Evolutionary conservation across 2,329 filamentous ascomycete species (phyloP).

Genomic region (Bretziella fagacearum): DNA sequence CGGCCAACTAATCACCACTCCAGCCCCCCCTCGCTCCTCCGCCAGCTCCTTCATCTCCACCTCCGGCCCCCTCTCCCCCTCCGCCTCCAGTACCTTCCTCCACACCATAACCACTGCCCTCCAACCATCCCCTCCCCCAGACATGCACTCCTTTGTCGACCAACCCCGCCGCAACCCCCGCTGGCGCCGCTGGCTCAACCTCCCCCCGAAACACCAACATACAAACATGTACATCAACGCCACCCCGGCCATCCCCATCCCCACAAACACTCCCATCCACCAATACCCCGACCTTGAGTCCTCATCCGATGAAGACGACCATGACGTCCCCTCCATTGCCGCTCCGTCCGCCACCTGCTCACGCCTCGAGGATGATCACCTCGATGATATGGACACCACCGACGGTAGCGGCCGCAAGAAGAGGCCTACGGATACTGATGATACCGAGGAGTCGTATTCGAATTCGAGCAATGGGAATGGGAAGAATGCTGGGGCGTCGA

Average conservation of each 20-base stretch:
- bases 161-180: slow-evolving; percentile 16
- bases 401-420: slow-evolving; percentile 16
- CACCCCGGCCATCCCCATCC: slow-evolving; percentile 6
- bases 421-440: slow-evolving; percentile 15
- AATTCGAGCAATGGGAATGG: slow-evolving; percentile 19
- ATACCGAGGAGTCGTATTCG: slow-evolving; percentile 17
- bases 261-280: neutral
- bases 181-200: slow-evolving; percentile 15
- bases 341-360: slow-evolving; percentile 9
- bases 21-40: slow-evolving; percentile 21
- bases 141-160: slow-evolving; percentile 15
- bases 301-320: neutral
- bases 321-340: slow-evolving; percentile 1
- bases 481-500: slow-evolving; percentile 14
- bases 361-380: slow-evolving; percentile 2
- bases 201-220: slow-evolving; percentile 13
- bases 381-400: slow-evolving; percentile 2
- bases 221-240: slow-evolving; percentile 15
- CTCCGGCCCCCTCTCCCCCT: slow-evolving; percentile 16
- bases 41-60: slow-evolving; percentile 20
- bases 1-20: slow-evolving; percentile 19
- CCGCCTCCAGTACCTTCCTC: slow-evolving; percentile 19
- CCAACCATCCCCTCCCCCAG: slow-evolving; percentile 18
- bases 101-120: slow-evolving; percentile 18
- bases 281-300: slow-evolving; percentile 7